Evolutionary conservation across 2,329 filamentous ascomycete species (phyloP), one percentile per base, ranked within the genome.

Genomic region (Zasmidium citrigriseum): DNA sequence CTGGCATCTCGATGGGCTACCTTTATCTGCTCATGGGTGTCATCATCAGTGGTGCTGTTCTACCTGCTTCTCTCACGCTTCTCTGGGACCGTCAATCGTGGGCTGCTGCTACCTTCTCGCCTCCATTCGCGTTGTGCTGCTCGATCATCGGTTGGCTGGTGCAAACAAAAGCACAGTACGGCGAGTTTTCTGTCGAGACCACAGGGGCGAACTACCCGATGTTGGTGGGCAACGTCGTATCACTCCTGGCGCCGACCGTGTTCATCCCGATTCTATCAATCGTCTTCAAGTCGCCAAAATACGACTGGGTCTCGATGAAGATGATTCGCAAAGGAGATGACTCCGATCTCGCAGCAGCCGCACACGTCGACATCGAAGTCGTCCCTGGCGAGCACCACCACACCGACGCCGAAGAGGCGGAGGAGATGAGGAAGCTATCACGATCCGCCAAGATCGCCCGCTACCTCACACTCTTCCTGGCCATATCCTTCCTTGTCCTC

Each of bases 1-100:
- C 76, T 21, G 77, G 74, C 20, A 89, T 96, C 60, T 44, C 20
- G 22, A 95, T 96, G 90, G 92, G 91, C 11, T 96, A 93, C 68
- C 80, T 96, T 2, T 96, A 96, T 70, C 79, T 96, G 1, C 84
- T 96, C 70, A 96, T 96, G 92, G 93, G 92, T 7, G 89, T 92
- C 52, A 90, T 96, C 68, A 95, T 96, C 70, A 91, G 88, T 0
- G 86, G 89, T 0, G 92, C 91, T 2, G 70, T 72, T 2, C 82
- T 96, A 12, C 92, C 93, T 0, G 90, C 91, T 0, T 88, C 90
- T 0, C 78, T 96, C 62, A 90, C 91, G 0, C 82, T 96, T 0
- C 80, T 92, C 59, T 96, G 91, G 91, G 84, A 83, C 51, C 85
- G 88, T 1, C 91, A 96, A 73, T 91, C 90, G 69, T 87, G 85